Percentiles rank a stretch among this genome's conserved stretches.
These are phyloP conservation scores for Rhodotorula sp. DNA, from an alignment of 1,284 basidiomycete species.

Conservation along the genomic window DNA sequence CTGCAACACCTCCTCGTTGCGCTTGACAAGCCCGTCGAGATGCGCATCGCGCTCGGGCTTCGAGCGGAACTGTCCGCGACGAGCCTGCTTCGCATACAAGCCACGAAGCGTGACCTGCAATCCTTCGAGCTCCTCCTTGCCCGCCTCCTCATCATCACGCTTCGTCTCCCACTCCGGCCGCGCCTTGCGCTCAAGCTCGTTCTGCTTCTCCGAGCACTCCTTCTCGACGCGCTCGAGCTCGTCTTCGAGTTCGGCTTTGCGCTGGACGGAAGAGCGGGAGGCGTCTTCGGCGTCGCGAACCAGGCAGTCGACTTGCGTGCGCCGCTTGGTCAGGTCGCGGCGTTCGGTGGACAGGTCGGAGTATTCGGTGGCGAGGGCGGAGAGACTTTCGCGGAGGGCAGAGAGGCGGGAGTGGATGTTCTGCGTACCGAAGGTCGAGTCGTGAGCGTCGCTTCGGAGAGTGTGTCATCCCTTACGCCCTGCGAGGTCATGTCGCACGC, in stretches of 20 bases:
- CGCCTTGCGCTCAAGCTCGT: neutral
- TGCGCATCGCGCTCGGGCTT: constrained; percentile 76
- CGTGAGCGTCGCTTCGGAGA: neutral
- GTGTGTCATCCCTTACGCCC: too few relatives aligned
- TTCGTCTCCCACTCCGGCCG: neutral
- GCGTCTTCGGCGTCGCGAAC: constrained; percentile 69
- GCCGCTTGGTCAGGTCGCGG: constrained; percentile 33
- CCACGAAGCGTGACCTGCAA: constrained; percentile 66
- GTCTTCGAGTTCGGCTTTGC: neutral
- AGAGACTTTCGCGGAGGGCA: constrained; percentile 65
- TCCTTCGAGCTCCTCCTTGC: constrained; percentile 60
- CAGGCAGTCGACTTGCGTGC: constrained; percentile 76
- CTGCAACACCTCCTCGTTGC: constrained; percentile 58
- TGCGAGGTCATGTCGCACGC: constrained; percentile 40
- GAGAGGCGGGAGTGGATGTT: constrained; percentile 73
- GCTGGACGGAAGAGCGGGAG: constrained; percentile 13
- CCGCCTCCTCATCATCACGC: neutral
- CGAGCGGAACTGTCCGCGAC: constrained; percentile 77
- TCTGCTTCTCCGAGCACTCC: neutral
- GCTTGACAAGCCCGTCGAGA: constrained; percentile 68
- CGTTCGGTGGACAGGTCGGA: constrained; percentile 47
- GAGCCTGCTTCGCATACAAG: constrained; percentile 82
- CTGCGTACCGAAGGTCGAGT: neutral
- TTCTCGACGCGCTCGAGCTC: constrained; percentile 1
- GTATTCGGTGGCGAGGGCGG: constrained; percentile 66